Conservation (phyloP, 164 flowering plant species). For the Akebia trifoliata region DNA sequence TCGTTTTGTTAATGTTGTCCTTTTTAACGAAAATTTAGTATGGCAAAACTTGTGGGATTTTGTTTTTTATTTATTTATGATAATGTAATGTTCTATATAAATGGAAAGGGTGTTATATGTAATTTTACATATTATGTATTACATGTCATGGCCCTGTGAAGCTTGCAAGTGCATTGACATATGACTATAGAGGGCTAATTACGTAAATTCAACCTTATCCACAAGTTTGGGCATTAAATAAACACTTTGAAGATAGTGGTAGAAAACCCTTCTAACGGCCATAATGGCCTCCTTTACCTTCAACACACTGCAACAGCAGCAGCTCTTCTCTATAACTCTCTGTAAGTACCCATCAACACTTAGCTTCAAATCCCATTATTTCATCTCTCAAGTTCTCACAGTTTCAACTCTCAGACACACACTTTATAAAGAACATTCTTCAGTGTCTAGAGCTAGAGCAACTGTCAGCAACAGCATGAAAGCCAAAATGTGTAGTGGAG, state of each 20-base stretch:
- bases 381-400: constrained; percentile 17
- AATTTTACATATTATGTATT: too few species aligned
- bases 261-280: constrained; percentile 33
- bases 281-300: constrained; percentile 42
- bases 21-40: too few species aligned
- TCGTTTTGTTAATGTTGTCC: too few species aligned
- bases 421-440: constrained; percentile 13
- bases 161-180: too few species aligned
- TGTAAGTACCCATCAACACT: constrained; percentile 44
- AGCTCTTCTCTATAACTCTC: constrained; percentile 25
- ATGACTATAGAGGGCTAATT: too few species aligned
- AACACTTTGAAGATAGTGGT: neutral
- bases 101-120: too few species aligned
- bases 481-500: constrained; percentile 13
- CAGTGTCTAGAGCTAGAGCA: constrained; percentile 16
- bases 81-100: too few species aligned
- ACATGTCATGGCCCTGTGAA: too few species aligned
- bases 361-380: constrained; percentile 16
- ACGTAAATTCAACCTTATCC: too few species aligned
- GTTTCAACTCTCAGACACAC: constrained; percentile 22
- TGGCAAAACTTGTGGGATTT: too few species aligned
- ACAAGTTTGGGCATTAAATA: too few species aligned
- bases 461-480: constrained; percentile 6
- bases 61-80: too few species aligned
- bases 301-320: constrained; percentile 37